Conservation (phyloP, 805 yeast genomes). For the Candida silvatica region DNA sequence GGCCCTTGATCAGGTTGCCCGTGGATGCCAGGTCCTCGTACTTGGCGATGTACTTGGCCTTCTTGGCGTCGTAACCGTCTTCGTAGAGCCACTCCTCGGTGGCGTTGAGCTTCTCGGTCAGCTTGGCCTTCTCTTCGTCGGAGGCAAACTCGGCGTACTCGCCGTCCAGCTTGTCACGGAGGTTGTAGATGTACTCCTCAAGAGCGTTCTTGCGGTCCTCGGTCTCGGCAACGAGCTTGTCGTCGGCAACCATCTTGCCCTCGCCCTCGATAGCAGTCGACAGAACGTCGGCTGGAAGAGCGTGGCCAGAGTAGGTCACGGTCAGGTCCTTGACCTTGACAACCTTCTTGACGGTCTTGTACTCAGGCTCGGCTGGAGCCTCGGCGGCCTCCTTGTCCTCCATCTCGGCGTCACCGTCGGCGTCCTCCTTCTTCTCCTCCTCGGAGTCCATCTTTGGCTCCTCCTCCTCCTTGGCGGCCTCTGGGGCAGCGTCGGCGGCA, state of each 20-base stretch:
- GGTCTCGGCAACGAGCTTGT: constrained; percentile 95
- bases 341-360: constrained; percentile 83
- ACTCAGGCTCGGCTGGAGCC: constrained; percentile 68
- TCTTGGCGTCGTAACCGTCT: constrained; percentile 92
- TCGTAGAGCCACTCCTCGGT: constrained; percentile 99
- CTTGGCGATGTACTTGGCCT: constrained; percentile 95
- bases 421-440: constrained; percentile 36
- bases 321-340: constrained; percentile 81
- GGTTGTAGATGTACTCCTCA: constrained; percentile 96
- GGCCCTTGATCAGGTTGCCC: constrained; percentile 93
- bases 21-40: constrained; percentile 93
- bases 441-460: constrained; percentile 25
- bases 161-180: constrained; percentile 95
- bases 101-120: constrained; percentile 63
- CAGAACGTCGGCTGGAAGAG: constrained; percentile 48
- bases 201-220: constrained; percentile 97
- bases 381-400: constrained; percentile 10
- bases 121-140: constrained; percentile 79
- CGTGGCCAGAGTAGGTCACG: constrained; percentile 52
- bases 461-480: constrained; percentile 31
- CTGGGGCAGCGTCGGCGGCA: constrained; percentile 31
- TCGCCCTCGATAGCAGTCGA: constrained; percentile 71
- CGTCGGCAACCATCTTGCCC: constrained; percentile 76
- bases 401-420: constrained; percentile 18
- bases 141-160: constrained; percentile 82